Conservation (phyloP, 2,329 filamentous ascomycete genomes). For the Trichoderma lentiforme region DNA sequence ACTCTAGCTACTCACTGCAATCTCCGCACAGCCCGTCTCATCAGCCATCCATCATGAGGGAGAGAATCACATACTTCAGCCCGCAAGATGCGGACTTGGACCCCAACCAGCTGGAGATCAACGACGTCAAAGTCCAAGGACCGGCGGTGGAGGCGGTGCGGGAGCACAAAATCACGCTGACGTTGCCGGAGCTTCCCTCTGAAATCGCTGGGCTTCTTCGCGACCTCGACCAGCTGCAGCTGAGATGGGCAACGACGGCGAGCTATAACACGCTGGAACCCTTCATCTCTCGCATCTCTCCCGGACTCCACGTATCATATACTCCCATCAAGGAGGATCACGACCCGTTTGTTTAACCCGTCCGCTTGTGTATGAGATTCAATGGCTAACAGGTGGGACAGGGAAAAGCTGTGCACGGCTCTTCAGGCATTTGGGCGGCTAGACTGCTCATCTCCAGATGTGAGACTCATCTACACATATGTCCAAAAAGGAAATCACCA, state of each 20-base stretch:
- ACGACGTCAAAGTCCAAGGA: constrained; percentile 52
- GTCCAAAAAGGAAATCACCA: not conserved
- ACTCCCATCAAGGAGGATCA: constrained; percentile 45
- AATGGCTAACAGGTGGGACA: constrained; percentile 24
- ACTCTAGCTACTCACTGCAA: no score
- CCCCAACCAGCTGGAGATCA: constrained; percentile 59
- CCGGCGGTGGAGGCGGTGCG: constrained; percentile 62
- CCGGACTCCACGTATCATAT: constrained; percentile 79
- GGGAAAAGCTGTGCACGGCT: constrained; percentile 53
- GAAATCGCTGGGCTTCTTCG: constrained; percentile 62
- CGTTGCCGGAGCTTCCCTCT: constrained; percentile 67
- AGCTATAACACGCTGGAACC: constrained; percentile 62
- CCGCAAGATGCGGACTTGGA: constrained; percentile 61
- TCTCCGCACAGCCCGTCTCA: not conserved
- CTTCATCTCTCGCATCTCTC: constrained; percentile 69
- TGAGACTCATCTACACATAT: constrained; percentile 20
- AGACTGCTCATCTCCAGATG: constrained; percentile 46
- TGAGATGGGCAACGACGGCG: constrained; percentile 69
- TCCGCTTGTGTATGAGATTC: not conserved
- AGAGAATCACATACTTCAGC: constrained; percentile 77
- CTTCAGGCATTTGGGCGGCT: constrained; percentile 57
- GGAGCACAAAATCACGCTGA: constrained; percentile 75
- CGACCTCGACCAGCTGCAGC: constrained; percentile 67
- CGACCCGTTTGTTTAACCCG: constrained; percentile 10
- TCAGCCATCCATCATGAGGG: constrained; percentile 57